Conservation (phyloP, 441 rosid species). For the Corymbia calophylla region DNA sequence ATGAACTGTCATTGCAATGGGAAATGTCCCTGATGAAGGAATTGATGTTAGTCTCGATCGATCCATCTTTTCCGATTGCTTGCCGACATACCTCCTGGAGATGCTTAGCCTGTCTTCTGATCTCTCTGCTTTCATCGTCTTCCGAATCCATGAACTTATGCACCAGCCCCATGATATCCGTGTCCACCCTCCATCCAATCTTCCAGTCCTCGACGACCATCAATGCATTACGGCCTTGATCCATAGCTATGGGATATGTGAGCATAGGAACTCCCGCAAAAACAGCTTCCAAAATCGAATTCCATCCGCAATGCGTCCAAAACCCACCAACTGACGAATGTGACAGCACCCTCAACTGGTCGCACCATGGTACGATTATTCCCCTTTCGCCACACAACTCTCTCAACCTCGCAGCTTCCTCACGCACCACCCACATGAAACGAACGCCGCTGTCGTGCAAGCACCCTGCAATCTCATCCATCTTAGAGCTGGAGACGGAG, state of each 20-base stretch:
- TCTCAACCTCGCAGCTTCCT: background rate
- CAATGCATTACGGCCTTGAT: background rate
- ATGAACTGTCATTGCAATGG: background rate
- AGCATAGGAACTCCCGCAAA: background rate
- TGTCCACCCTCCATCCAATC: background rate
- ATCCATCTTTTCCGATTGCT: constrained; percentile 19
- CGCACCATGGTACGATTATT: background rate
- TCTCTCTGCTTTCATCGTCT: constrained; percentile 12
- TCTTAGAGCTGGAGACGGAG: background rate
- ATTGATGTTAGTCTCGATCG: constrained; percentile 11
- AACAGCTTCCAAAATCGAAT: background rate
- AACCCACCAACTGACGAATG: background rate
- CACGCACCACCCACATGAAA: background rate
- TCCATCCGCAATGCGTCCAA: background rate
- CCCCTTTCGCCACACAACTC: background rate
- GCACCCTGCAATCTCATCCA: background rate
- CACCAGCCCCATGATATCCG: background rate
- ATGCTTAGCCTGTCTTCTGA: constrained; percentile 14
- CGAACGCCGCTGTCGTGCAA: background rate
- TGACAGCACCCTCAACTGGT: background rate
- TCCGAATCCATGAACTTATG: constrained; percentile 25
- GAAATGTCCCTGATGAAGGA: constrained; percentile 11
- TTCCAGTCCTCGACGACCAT: background rate
- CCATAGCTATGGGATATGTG: background rate
- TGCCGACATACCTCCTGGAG: constrained; percentile 4